A percentile compares a stretch with the other conserved stretches of the same genome.
Conservation (phyloP, 192 early-diverging fungal genomes). For the Linnemannia hyalina region DNA sequence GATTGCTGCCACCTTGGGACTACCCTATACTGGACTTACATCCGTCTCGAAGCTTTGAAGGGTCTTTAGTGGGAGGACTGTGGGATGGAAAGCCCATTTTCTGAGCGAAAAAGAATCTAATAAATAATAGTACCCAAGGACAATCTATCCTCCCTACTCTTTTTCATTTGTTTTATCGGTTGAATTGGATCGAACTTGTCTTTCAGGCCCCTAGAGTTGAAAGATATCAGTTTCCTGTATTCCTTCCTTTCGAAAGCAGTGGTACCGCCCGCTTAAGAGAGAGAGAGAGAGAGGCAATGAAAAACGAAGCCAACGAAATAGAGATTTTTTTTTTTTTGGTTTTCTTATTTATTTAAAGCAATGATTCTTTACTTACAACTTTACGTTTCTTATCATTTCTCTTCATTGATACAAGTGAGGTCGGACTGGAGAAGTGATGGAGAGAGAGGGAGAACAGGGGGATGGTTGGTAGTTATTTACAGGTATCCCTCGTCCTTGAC, state of each 20-base stretch:
- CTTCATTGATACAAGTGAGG: not conserved
- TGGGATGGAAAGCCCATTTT: not conserved
- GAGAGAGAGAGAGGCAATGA: too few relatives aligned
- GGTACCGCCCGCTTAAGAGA: too few relatives aligned
- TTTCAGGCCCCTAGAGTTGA: too few relatives aligned
- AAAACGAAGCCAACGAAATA: too few relatives aligned
- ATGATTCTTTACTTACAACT: not conserved
- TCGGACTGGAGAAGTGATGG: not conserved
- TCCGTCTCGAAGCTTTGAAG: constrained; percentile 25
- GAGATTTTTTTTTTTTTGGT: not conserved
- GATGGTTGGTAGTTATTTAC: not conserved
- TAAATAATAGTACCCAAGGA: too few relatives aligned
- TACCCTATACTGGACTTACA: constrained; percentile 41
- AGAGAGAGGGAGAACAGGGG: not conserved
- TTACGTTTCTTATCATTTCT: not conserved
- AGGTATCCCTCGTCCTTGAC: constrained; percentile 48
- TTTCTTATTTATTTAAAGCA: not conserved
- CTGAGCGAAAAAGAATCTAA: too few relatives aligned
- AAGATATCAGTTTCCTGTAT: too few relatives aligned
- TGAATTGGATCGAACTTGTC: too few relatives aligned
- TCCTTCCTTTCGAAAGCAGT: too few relatives aligned
- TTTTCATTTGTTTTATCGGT: too few relatives aligned
- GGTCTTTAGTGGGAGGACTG: not conserved
- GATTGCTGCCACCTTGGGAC: constrained; percentile 47
- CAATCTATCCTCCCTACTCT: too few relatives aligned